Conservation (phyloP, 2,329 filamentous ascomycete species). For the Plenodomus tracheiphilus region DNA sequence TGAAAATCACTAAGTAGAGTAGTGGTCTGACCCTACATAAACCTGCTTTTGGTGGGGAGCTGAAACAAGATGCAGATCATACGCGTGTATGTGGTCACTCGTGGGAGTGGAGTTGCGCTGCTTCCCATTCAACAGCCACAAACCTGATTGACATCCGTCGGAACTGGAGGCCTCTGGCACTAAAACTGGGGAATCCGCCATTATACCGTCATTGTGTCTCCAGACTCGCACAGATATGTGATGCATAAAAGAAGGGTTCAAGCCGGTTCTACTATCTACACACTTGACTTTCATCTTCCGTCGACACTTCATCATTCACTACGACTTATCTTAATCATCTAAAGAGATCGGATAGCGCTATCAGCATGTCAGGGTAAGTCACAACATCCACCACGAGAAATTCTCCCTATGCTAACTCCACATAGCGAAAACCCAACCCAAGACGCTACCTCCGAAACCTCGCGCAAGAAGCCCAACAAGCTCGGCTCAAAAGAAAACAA, state of each 20-base stretch:
- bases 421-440: slow-evolving; percentile 3
- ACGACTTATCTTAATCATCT: slow-evolving; percentile 2
- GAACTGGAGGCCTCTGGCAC: too few species aligned
- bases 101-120: too few species aligned
- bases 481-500: slow-evolving; percentile 5
- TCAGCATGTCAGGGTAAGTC: slow-evolving; percentile 22
- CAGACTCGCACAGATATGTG: neutral
- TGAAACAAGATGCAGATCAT: too few species aligned
- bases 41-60: slow-evolving; percentile 14
- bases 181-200: too few species aligned
- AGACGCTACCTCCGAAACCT: neutral
- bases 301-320: neutral
- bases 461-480: slow-evolving; percentile 14
- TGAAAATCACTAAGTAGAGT: neutral
- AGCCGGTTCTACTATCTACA: neutral
- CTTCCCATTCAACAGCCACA: too few species aligned
- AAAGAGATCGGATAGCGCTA: slow-evolving; percentile 11
- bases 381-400: neutral
- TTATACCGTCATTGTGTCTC: neutral
- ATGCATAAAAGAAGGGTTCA: neutral
- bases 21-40: slow-evolving; percentile 3
- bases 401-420: too few species aligned
- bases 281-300: neutral
- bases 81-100: too few species aligned
- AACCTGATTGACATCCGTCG: neutral